These are phyloP conservation scores for Alternaria dauci DNA, from an alignment of 2,329 filamentous ascomycete genomes.

Conservation along the genomic window DNA sequence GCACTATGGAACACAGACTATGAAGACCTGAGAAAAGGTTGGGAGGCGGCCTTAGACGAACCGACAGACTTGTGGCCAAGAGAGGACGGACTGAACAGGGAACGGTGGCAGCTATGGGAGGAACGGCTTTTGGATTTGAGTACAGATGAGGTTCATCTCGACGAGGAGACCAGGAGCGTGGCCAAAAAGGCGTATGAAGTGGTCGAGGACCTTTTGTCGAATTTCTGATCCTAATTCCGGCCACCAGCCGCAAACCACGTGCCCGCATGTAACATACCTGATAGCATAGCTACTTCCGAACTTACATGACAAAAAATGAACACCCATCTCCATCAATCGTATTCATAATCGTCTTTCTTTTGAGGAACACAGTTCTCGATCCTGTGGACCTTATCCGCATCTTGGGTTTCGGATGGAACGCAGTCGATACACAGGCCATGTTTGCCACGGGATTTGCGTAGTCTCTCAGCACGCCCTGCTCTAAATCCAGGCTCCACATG, in stretches of 20 bases:
- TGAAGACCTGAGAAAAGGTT: not conserved
- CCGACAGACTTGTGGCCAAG: conserved; percentile 3
- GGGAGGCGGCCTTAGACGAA: not conserved
- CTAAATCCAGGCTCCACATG: too few relatives aligned
- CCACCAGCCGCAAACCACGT: not conserved
- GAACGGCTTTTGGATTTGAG: conserved; percentile 3
- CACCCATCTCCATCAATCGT: not conserved
- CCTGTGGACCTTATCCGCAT: not conserved
- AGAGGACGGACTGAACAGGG: not conserved
- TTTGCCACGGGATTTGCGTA: too few relatives aligned
- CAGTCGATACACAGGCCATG: not conserved
- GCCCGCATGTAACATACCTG: accelerated
- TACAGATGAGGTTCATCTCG: not conserved
- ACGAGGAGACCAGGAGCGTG: not conserved
- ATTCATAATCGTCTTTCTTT: not conserved
- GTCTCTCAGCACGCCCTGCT: too few relatives aligned
- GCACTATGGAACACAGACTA: not conserved
- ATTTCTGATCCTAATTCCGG: not conserved
- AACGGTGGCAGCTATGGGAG: conserved; percentile 9
- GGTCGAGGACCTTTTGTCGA: not conserved
- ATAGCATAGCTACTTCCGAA: not conserved
- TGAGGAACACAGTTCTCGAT: not conserved
- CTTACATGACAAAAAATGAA: too few relatives aligned
- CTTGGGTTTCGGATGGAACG: not conserved
- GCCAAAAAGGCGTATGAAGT: not conserved